Evolutionary conservation across 805 yeast species (phyloP), one percentile per base, ranked within the genome.

Genomic region (Sungouiozyma ichnusensis): DNA sequence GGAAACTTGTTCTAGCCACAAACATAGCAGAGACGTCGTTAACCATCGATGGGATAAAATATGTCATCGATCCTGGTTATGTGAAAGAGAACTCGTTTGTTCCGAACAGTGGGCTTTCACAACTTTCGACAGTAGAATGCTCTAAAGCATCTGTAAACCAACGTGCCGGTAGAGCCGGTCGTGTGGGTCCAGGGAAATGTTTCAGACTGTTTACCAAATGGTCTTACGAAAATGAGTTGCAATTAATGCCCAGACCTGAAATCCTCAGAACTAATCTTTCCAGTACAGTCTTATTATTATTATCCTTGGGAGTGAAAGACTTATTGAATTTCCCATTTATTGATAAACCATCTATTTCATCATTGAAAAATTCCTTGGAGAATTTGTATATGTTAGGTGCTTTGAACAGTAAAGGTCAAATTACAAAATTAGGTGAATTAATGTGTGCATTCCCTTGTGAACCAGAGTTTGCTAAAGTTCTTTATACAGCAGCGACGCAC

Each of bases 11-110:
- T 0, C 63, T 92, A 33, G 97, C 97, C 0, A 92, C 98, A 1
- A 92, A 92, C 52, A 92, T 92, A 50, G 98, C 98, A 8, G 98
- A 90, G 60, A 90, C 98, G 0, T 90, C 97, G 3, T 72, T 90
- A 57, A 90, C 98, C 8, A 88, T 90, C 47, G 94, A 90, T 58
- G 97, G 97, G n/a, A 85, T 90, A 38, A 86, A 79, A 34, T 92
- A 76, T 57, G 98, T 92, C 4, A 81, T 92, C 35, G 98, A 92
- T 60, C 86, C 96, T 0, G 98, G 98, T 0, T 86, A 85, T 58
- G 90, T 88, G 17, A 92, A 92, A 63, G 92, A 88, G 53, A 90
- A 86, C 54, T 83, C 85, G 3, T 90, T 76, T 63, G 87, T 88
- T 54, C 86, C 97, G 1, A 64, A 81, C 17, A 79, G 86, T 5